Evolutionary conservation across 306 rosid species (phyloP).

Genomic region (Quercus mongolica): DNA sequence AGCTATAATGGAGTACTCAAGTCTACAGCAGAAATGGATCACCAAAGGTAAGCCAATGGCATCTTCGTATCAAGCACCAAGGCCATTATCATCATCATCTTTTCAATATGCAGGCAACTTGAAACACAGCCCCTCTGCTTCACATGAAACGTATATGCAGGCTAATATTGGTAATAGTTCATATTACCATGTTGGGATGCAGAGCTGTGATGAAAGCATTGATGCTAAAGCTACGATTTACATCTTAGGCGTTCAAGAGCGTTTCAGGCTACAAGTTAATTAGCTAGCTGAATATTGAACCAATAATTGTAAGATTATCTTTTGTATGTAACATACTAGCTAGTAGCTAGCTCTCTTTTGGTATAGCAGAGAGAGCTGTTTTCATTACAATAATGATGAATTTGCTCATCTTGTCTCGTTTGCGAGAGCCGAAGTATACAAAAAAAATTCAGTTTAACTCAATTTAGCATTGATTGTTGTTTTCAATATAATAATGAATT

Average conservation of each 20-base stretch:
- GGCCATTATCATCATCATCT: not conserved
- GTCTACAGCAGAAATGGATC: not conserved
- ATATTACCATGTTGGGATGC: not conserved
- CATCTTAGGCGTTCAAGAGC: slow-evolving; percentile 12
- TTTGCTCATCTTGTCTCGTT: not conserved
- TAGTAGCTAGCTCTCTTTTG: not conserved
- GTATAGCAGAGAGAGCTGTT: not conserved
- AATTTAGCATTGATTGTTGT: too few species aligned
- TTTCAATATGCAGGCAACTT: not conserved
- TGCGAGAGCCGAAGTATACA: too few species aligned
- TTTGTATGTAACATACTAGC: too few species aligned
- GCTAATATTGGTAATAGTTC: not conserved
- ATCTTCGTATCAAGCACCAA: not conserved
- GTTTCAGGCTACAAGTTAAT: slow-evolving; percentile 1
- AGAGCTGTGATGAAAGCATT: not conserved
- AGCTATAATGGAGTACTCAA: not conserved
- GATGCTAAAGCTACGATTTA: slow-evolving; percentile 23
- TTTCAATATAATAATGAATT: too few species aligned
- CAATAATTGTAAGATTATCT: too few species aligned
- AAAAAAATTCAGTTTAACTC: too few species aligned
- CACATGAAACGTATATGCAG: not conserved
- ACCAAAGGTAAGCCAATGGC: not conserved
- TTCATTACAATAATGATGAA: not conserved
- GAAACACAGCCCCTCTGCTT: not conserved
- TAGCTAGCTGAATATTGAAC: too few species aligned